Conservation (phyloP, 495 filamentous ascomycete species). For the Penicillium taxi region DNA sequence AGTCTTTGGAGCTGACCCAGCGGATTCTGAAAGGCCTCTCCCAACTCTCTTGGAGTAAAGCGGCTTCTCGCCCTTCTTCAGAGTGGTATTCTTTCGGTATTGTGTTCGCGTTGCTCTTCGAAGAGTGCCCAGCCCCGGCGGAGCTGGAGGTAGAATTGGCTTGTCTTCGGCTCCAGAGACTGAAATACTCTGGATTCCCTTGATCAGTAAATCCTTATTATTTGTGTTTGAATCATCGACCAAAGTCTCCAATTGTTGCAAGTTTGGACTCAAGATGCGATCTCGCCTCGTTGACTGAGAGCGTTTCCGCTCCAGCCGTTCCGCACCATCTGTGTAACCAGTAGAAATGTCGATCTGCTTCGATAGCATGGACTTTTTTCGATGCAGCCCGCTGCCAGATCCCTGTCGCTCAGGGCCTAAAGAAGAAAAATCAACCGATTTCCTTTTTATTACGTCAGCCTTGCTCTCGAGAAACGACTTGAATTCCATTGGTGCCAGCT, state of each 20-base stretch:
- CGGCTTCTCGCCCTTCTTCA: slow-evolving; percentile 67
- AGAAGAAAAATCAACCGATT: slow-evolving; percentile 61
- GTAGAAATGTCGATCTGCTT: slow-evolving; percentile 73
- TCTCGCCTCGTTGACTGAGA: slow-evolving; percentile 51
- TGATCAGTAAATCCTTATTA: slow-evolving; percentile 24
- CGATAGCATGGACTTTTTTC: slow-evolving; percentile 95
- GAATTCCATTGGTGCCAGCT: slow-evolving; percentile 93
- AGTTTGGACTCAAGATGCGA: slow-evolving; percentile 47
- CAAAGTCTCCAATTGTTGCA: slow-evolving; percentile 65
- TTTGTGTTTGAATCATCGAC: slow-evolving; percentile 72
- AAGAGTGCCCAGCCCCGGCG: slow-evolving; percentile 69
- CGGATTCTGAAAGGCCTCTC: slow-evolving; percentile 47
- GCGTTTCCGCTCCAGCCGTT: slow-evolving; percentile 67
- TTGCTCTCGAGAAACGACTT: slow-evolving; percentile 92
- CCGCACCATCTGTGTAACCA: slow-evolving; percentile 82
- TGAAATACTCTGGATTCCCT: slow-evolving; percentile 39
- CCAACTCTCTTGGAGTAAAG: slow-evolving; percentile 69
- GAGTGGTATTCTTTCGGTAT: slow-evolving; percentile 81
- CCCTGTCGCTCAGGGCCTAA: slow-evolving; percentile 55
- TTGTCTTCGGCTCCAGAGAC: slow-evolving; percentile 62
- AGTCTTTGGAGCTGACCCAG: slow-evolving; percentile 43
- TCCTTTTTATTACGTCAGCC: slow-evolving; percentile 77
- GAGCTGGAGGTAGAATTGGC: slow-evolving; percentile 70
- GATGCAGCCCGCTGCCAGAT: slow-evolving; percentile 56
- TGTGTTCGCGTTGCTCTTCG: slow-evolving; percentile 86